Percentiles rank a stretch among this genome's conserved stretches.
These are phyloP conservation scores for Fragaria iinumae DNA, from an alignment of 306 rosid species.

Conservation along the genomic window DNA sequence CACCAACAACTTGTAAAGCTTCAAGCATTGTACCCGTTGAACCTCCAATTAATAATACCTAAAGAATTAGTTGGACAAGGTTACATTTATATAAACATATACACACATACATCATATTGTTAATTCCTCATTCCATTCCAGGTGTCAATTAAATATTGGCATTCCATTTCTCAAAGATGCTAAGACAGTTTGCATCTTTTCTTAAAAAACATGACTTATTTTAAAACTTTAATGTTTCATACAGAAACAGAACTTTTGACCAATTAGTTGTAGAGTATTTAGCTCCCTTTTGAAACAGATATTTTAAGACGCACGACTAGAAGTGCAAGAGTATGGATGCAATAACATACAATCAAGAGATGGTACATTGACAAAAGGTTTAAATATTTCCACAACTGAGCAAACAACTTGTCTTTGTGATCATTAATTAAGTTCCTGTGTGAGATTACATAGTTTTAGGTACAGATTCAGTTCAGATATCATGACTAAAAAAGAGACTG, in stretches of 20 bases:
- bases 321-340: neutral
- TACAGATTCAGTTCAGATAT: neutral
- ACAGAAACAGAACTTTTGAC: neutral
- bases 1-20: slow-evolving; percentile 90
- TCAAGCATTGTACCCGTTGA: slow-evolving; percentile 97
- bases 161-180: slow-evolving; percentile 3
- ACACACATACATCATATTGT: neutral
- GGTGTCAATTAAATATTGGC: slow-evolving; percentile 2
- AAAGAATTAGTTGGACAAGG: slow-evolving; percentile 27
- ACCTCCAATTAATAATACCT: slow-evolving; percentile 97
- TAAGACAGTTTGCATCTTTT: no score
- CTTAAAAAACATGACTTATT: neutral
- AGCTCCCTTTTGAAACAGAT: neutral
- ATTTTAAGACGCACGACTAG: neutral
- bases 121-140: neutral
- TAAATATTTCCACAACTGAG: neutral
- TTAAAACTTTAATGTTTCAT: neutral
- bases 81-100: neutral
- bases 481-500: neutral
- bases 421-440: neutral
- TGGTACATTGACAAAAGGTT: neutral
- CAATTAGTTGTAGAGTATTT: neutral
- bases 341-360: neutral
- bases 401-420: neutral
- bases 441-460: neutral